phyloP scores from a whole-genome alignment of 768 basidiomycete species.

The Russula earlei region DNA sequence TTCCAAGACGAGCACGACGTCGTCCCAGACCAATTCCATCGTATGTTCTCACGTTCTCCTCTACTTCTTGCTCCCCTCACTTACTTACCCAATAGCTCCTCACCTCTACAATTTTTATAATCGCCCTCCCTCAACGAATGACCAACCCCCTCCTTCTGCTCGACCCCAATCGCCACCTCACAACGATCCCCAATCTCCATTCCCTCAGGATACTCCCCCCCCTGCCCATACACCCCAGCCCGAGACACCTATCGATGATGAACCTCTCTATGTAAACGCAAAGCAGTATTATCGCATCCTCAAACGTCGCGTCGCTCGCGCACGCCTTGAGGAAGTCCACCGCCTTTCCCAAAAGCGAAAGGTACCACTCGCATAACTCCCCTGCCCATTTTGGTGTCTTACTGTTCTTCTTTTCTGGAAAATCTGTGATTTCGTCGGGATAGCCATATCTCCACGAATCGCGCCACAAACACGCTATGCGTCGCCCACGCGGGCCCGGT shows the following conservation, averaged over 20 bases:
- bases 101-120: conserved; percentile 20
- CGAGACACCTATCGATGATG: conserved; percentile 65
- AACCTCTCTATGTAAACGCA: conserved; percentile 97
- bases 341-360: conserved; percentile 89
- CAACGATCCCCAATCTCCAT: conserved; percentile 2
- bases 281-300: conserved; percentile 99
- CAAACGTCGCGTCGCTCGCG: conserved; percentile 85
- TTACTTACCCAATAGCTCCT: conserved; percentile 13
- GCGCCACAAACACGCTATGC: conserved; percentile 96
- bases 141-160: conserved; percentile 19
- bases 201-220: conserved; percentile 6
- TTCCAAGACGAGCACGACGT: conserved; percentile 27
- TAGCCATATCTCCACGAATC: conserved; percentile 98
- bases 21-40: conserved; percentile 15
- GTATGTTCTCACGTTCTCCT: neutral
- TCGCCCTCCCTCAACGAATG: conserved; percentile 24
- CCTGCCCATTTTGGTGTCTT: neutral
- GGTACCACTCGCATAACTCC: conserved; percentile 32
- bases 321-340: conserved; percentile 89
- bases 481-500: conserved; percentile 91
- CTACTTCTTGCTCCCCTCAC: conserved; percentile 12
- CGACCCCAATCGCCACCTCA: conserved; percentile 13
- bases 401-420: neutral
- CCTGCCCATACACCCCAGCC: conserved; percentile 29
- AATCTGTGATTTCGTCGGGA: conserved; percentile 5